Evolutionary conservation across 2,329 filamentous ascomycete species (phyloP), one percentile per base, ranked within the genome.

Genomic region (Cryphonectria naterciae): DNA sequence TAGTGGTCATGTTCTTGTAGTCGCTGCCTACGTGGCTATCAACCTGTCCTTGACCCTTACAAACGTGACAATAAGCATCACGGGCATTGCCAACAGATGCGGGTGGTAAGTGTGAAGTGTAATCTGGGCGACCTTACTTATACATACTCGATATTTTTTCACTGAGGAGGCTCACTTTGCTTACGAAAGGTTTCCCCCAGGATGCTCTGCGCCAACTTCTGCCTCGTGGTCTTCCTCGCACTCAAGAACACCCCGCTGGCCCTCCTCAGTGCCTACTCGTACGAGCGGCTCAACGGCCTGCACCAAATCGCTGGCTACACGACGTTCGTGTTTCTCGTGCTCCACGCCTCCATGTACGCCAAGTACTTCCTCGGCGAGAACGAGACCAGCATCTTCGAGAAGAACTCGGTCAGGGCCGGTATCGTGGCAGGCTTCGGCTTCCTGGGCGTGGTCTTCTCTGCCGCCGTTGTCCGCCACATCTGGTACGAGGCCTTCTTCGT

Each of bases 171-270:
- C 17, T 25, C 28, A 6, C 46, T 49, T 63, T 10, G 46, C 39
- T 68, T 3, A 68, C 25, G 28, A 46, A 1, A 46, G 1, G 1
- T 8, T 17, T 4, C 11, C 15, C 52, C 25, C 63, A 80, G 79
- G 79, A 67, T 79, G 68, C 69, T 77, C 28, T 64, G 77, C 19
- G 73, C 70, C 28, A 90, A 90, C 74, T 76, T 88, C 41, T 78
- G 81, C 17, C 78, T 90, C 22, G 81, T 88, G 17, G 80, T 88
- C 17, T 85, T 89, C 65, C 79, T 90, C 22, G 82, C 85, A 1
- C 79, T 90, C 58, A 89, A 89, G 74, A 89, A 89, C 75, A 89
- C 87, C 0, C 88, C 87, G 0, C 77, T 90, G 25, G 84, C 84
- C 0, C 83, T 84, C 71, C 73, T 90, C 15, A 85, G 85, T 1